A percentile compares a stretch with the other conserved stretches of the same genome.
These are phyloP conservation scores for Selaginella tamariscina DNA, from an alignment of 75 land plant genomes.

Conservation along the genomic window DNA sequence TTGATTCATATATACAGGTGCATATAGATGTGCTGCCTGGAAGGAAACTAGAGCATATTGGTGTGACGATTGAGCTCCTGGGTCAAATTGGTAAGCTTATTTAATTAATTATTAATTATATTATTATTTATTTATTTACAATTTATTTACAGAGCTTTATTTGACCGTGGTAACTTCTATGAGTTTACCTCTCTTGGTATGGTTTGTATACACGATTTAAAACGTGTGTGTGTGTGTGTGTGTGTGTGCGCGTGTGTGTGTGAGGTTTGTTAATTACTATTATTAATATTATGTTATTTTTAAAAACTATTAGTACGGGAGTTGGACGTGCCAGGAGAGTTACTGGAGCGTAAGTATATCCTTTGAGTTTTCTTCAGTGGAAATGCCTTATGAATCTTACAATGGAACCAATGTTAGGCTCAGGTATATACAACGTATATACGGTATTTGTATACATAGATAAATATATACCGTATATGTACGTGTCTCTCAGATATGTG, in stretches of 20 bases:
- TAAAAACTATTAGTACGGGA: conserved; percentile 55
- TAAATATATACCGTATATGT: background rate
- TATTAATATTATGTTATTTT: background rate
- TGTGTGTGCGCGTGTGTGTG: too few species aligned
- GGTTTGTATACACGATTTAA: too few species aligned
- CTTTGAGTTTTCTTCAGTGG: conserved; percentile 96
- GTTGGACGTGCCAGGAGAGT: conserved; percentile 91
- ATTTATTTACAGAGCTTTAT: conserved; percentile 58
- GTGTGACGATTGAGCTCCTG: conserved; percentile 88
- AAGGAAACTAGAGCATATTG: conserved; percentile 83
- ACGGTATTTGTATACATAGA: background rate
- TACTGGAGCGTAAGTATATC: conserved; percentile 82
- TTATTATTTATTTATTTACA: background rate
- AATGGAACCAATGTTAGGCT: conserved; percentile 8
- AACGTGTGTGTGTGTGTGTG: conserved; percentile 28
- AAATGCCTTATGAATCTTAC: conserved; percentile 12
- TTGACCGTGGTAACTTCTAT: conserved; percentile 90
- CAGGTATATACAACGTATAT: background rate
- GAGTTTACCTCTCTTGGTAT: conserved; percentile 97
- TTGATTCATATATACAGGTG: conserved; percentile 48
- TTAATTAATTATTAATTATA: background rate
- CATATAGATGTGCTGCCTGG: conserved; percentile 68
- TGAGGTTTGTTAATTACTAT: background rate
- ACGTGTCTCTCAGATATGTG: background rate
- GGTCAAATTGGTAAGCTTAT: conserved; percentile 73